Percentiles rank a stretch among this genome's conserved stretches.
Conservation (phyloP, 805 yeast species). For the Lipomyces sp. region DNA sequence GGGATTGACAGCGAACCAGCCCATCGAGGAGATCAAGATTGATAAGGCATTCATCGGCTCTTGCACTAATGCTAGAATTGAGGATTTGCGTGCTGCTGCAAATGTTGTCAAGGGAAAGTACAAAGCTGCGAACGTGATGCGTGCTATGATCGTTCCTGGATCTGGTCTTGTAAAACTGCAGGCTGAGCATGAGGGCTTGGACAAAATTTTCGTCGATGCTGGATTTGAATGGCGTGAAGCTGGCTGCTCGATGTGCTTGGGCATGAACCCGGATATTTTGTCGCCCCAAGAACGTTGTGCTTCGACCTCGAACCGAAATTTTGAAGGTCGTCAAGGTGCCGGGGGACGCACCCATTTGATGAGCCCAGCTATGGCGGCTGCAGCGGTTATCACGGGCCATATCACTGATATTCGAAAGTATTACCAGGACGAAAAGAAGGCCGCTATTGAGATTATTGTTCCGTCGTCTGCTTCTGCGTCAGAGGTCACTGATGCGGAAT, state of each 20-base stretch:
- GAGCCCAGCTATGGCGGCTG: conserved; percentile 99
- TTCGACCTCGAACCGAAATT: conserved; percentile 96
- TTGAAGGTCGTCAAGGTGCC: conserved; percentile 99
- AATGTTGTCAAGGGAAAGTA: conserved; percentile 84
- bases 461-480: conserved; percentile 38
- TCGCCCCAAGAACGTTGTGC: conserved; percentile 97
- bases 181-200: conserved; percentile 94
- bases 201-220: conserved; percentile 83
- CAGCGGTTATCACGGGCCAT: conserved; percentile 90
- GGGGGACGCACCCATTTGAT: conserved; percentile 90
- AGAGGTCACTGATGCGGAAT: conserved; percentile 45
- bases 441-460: conserved; percentile 51
- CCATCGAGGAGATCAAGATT: conserved; percentile 65
- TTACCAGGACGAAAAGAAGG: conserved; percentile 55
- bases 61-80: conserved; percentile 96
- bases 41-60: conserved; percentile 98
- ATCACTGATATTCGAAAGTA: conserved; percentile 84
- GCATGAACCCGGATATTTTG: conserved; percentile 98
- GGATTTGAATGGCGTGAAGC: conserved; percentile 99
- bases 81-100: conserved; percentile 95
- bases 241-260: conserved; percentile 99
- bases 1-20: conserved; percentile 84
- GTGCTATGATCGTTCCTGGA: conserved; percentile 94
- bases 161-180: conserved; percentile 90
- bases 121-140: conserved; percentile 74